phyloP scores from a whole-genome alignment of 2,329 filamentous ascomycete species.

The Colletotrichum musicola region DNA sequence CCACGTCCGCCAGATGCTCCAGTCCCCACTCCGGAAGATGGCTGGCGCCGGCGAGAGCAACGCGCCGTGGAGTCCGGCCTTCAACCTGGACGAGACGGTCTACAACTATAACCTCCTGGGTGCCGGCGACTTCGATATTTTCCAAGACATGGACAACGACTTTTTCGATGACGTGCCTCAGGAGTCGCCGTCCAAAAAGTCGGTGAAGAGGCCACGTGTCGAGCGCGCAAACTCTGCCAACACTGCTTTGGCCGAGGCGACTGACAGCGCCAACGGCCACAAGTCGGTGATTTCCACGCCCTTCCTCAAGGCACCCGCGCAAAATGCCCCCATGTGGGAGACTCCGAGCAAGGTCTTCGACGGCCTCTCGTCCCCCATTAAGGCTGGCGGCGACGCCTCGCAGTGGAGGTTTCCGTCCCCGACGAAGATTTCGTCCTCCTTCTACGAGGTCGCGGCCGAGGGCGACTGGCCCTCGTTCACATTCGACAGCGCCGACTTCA shows the following conservation, averaged over 20 bases:
- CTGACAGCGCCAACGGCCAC: slow-evolving; percentile 61
- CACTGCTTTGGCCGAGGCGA: slow-evolving; percentile 69
- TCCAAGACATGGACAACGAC: slow-evolving; percentile 59
- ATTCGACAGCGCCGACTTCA: slow-evolving; percentile 63
- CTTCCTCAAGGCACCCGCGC: slow-evolving; percentile 61
- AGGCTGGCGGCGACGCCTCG: slow-evolving; percentile 49
- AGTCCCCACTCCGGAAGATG: slow-evolving; percentile 75
- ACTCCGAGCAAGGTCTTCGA: slow-evolving; percentile 71
- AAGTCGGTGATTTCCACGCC: slow-evolving; percentile 65
- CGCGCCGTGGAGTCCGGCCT: slow-evolving; percentile 75
- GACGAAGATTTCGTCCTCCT: slow-evolving; percentile 58
- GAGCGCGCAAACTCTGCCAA: slow-evolving; percentile 74
- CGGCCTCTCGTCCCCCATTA: slow-evolving; percentile 67
- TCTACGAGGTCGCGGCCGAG: slow-evolving; percentile 52
- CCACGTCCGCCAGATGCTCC: slow-evolving; percentile 83
- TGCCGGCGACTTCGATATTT: slow-evolving; percentile 73
- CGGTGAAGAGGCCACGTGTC: slow-evolving; percentile 69
- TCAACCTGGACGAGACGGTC: slow-evolving; percentile 70
- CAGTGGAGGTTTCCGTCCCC: slow-evolving; percentile 57
- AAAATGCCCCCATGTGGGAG: slow-evolving; percentile 57
- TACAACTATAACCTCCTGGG: slow-evolving; percentile 61
- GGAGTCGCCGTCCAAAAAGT: slow-evolving; percentile 77
- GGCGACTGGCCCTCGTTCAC: slow-evolving; percentile 54
- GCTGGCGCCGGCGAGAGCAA: slow-evolving; percentile 57
- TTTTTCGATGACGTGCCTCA: slow-evolving; percentile 48